Percentiles rank a stretch among this genome's conserved stretches.
phyloP scores from a whole-genome alignment of 2,329 filamentous ascomycete species.

The Cladosporium sphaerospermum region DNA sequence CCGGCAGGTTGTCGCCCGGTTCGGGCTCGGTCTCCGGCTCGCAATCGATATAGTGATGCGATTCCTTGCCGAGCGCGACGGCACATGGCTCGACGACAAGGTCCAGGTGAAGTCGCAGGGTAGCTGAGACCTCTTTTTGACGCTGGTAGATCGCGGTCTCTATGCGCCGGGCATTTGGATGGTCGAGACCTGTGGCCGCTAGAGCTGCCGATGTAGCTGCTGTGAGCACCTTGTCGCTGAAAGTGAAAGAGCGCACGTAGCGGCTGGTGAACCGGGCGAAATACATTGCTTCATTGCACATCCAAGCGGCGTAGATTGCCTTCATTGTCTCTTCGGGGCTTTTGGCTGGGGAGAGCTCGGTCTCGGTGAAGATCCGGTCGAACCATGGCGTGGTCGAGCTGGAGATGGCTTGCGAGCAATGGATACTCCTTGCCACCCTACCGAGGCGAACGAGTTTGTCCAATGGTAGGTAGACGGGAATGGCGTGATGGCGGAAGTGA shows the following conservation, averaged over 20 bases:
- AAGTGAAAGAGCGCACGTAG: conserved; percentile 16
- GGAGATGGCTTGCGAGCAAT: conserved; percentile 20
- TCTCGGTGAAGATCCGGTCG: conserved; percentile 23
- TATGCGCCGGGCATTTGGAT: not conserved
- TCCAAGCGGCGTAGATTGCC: conserved; percentile 21
- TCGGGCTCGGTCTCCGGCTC: conserved; percentile 22
- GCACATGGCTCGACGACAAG: conserved; percentile 22
- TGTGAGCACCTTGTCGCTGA: not conserved
- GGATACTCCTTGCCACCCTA: conserved; percentile 18
- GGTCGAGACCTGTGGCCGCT: not conserved
- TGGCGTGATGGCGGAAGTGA: conserved; percentile 23
- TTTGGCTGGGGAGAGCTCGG: conserved; percentile 7
- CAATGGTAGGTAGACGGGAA: conserved; percentile 20
- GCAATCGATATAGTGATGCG: conserved; percentile 25
- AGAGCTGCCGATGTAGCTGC: not conserved
- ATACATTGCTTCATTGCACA: conserved; percentile 25
- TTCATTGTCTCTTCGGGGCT: conserved; percentile 12
- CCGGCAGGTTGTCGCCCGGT: not conserved
- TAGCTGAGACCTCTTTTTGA: conserved; percentile 6
- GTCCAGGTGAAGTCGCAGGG: conserved; percentile 22
- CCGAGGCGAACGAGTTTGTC: conserved; percentile 20
- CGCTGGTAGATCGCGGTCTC: not conserved
- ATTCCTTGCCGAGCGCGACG: conserved; percentile 18
- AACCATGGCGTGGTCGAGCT: conserved; percentile 23
- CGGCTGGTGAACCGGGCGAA: conserved; percentile 25